These are phyloP conservation scores for Blastobotrys attinorum DNA, from an alignment of 805 yeast genomes.

Conservation along the genomic window DNA sequence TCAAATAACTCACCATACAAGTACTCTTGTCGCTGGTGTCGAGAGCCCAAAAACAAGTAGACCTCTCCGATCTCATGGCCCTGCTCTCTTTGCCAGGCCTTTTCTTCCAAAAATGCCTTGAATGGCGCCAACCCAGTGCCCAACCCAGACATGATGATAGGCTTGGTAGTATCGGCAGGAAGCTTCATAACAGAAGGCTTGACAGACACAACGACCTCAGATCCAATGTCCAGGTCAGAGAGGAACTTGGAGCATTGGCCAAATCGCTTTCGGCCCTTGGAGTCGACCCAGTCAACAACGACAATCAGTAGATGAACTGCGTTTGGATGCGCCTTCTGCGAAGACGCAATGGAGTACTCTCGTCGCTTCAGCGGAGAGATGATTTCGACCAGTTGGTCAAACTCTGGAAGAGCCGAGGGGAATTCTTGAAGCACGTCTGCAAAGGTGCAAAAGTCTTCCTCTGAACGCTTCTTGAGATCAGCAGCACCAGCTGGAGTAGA, in stretches of 20 bases:
- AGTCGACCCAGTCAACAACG: constrained; percentile 92
- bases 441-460: constrained; percentile 71
- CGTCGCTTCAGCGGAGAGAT: constrained; percentile 89
- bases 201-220: constrained; percentile 85
- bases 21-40: constrained; percentile 93
- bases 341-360: constrained; percentile 95
- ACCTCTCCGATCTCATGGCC: constrained; percentile 86
- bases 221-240: constrained; percentile 69
- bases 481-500: constrained; percentile 77
- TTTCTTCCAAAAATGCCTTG: constrained; percentile 95
- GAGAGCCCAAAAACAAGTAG: constrained; percentile 82
- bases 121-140: constrained; percentile 98
- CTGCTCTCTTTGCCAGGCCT: constrained; percentile 84
- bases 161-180: constrained; percentile 80
- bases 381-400: constrained; percentile 59
- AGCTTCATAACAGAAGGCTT: constrained; percentile 96
- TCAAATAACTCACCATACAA: constrained; percentile 97
- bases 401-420: constrained; percentile 71
- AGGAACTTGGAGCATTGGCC: constrained; percentile 94
- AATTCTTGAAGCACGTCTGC: constrained; percentile 76
- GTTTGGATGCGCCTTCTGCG: constrained; percentile 85
- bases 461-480: constrained; percentile 76
- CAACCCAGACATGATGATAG: constrained; percentile 92
- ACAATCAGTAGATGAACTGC: constrained; percentile 88
- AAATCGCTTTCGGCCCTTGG: constrained; percentile 73